Base-by-base conservation (phyloP, 257 asterid genomes). In the Gentiana straminea region DNA sequence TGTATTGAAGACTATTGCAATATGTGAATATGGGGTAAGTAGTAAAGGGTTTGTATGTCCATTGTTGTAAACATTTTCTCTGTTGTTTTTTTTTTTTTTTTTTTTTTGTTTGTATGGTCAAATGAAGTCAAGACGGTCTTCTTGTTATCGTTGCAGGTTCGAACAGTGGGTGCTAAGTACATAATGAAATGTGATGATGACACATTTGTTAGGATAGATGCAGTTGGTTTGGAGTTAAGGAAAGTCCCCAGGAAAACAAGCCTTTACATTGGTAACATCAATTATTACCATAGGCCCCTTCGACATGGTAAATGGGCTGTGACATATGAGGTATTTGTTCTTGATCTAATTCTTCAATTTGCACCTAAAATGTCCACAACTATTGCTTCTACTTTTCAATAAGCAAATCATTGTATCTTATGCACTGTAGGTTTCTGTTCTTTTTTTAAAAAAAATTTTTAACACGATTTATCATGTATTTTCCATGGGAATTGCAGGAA, bases 231-330 rank as follows among this genome's bases (percentile, higher is more conserved):
- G 62, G 96, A 91, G 77, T 85, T 78, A 62, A 76, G 68, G 76
- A 91, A 81, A 68, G 68, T 77, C 48, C 73, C 2, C 49, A 68
- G 37, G 57, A 82, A 73, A 56, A 68, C 66, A 81, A 81, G 90
- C 75, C 77, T 87, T 66, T 91, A 91, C 59, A 64, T 91, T 34
- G 98, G 98, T 65, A 91, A 91, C 72, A 81, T 86, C 73, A 91
- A 91, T 70, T 91, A 84, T 76, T 78, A 87, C 66, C 95, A 86
- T 84, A 79, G 68, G 75, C 96, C 98, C 71, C 74, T 87, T 62
- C 74, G 98, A 52, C 82, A 83, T 71, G 96, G 98, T 66, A 91
- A 91, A 87, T 91, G 96, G 95, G 95, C 96, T n/a, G 96, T 91
- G 57, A 84, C 94, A 11, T 91, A 84, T 75, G 95, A 87, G 96